Percentiles rank a stretch among this genome's conserved stretches.
Evolutionary conservation across 202 grass and related monocot genomes (phyloP).

Genomic region (Hordeum pubiflorum): DNA sequence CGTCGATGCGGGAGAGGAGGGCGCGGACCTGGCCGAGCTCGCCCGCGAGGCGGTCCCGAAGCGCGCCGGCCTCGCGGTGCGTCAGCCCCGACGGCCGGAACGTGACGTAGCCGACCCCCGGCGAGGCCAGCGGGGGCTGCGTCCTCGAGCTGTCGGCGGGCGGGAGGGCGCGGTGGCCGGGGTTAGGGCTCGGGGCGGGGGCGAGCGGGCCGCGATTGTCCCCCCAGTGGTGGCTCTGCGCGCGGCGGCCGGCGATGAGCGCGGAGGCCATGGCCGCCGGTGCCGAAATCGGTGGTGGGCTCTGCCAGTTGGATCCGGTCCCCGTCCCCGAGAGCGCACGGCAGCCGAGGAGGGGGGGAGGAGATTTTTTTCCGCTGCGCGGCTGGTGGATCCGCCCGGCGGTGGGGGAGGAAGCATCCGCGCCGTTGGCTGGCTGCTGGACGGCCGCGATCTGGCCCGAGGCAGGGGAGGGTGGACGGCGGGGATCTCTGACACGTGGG

Average conservation of each 20-base stretch:
- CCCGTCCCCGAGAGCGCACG: not conserved
- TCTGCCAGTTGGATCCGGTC: slow-evolving; percentile 24
- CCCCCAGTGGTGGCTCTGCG: slow-evolving; percentile 41
- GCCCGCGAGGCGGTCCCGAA: slow-evolving; percentile 47
- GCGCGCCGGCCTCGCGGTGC: slow-evolving; percentile 38
- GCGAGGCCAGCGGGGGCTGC: not conserved
- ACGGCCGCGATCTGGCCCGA: not conserved
- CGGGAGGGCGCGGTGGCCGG: slow-evolving; percentile 16
- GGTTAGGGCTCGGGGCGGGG: slow-evolving; percentile 35
- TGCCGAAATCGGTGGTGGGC: slow-evolving; percentile 10
- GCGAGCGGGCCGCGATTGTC: slow-evolving; percentile 32
- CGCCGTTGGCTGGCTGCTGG: not conserved
- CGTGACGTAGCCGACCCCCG: slow-evolving; percentile 4
- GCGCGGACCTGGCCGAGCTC: slow-evolving; percentile 77
- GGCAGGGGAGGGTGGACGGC: slow-evolving; percentile 22
- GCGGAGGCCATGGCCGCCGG: slow-evolving; percentile 66
- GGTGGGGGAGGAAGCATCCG: not conserved
- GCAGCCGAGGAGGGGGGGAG: not conserved
- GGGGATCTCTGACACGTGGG: not conserved
- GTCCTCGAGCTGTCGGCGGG: slow-evolving; percentile 19
- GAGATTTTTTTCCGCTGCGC: slow-evolving; percentile 18
- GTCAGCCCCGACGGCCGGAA: slow-evolving; percentile 27
- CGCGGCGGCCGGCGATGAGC: slow-evolving; percentile 44
- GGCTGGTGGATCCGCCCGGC: slow-evolving; percentile 32
- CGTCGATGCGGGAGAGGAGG: slow-evolving; percentile 64